These are phyloP conservation scores for Aegilops tauschii DNA, from an alignment of 176 grass and related monocot genomes.

Conservation along the genomic window DNA sequence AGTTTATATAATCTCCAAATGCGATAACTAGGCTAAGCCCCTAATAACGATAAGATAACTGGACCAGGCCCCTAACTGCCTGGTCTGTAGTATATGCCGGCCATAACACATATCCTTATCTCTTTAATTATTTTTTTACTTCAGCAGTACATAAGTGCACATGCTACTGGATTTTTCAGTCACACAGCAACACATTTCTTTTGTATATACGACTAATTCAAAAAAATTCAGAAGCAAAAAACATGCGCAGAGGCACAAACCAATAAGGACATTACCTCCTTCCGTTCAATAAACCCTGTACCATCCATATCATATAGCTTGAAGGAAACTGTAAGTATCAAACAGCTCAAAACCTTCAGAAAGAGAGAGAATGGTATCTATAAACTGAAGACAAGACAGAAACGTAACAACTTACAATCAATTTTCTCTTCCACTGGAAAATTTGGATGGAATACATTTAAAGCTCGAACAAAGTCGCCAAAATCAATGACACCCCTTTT, in stretches of 20 bases:
- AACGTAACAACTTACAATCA: slow-evolving; percentile 64
- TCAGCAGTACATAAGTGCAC: background rate
- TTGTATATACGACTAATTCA: background rate
- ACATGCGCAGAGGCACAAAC: background rate
- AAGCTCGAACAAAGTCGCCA: slow-evolving; percentile 85
- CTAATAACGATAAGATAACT: no score
- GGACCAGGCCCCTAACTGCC: no score
- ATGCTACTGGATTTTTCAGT: background rate
- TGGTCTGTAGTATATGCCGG: no score
- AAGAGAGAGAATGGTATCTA: slow-evolving; percentile 8
- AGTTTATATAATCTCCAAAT: no score
- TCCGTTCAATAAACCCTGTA: slow-evolving; percentile 88
- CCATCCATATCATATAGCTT: slow-evolving; percentile 93
- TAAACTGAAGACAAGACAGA: background rate
- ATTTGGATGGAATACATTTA: slow-evolving; percentile 97
- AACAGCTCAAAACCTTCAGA: slow-evolving; percentile 22
- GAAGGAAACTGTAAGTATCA: slow-evolving; percentile 75
- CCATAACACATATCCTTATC: background rate
- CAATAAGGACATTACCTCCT: slow-evolving; percentile 60
- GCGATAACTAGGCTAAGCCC: no score
- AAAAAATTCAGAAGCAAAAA: background rate
- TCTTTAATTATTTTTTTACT: background rate
- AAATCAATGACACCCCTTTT: slow-evolving; percentile 89
- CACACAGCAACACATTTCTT: background rate
- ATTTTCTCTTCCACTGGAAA: slow-evolving; percentile 92